Conservation (phyloP, 495 filamentous ascomycete genomes). For the Sporormia fimetaria region DNA sequence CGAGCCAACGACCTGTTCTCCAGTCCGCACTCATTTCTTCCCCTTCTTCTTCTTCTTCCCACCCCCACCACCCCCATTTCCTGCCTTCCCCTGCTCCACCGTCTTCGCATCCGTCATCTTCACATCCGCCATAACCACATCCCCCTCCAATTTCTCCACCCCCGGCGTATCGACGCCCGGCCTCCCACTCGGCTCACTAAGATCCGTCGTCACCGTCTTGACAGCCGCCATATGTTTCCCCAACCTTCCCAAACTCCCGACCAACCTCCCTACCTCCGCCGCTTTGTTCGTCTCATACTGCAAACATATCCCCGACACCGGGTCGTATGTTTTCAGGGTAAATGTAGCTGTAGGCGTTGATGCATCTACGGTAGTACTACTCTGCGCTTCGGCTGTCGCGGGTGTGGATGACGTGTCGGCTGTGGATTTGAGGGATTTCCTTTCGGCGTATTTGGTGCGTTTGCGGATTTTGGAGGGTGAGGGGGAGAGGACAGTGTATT, state of each 20-base stretch:
- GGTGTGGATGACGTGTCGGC: conserved; percentile 25
- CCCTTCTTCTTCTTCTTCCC: conserved; percentile 36
- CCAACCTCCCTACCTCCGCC: conserved; percentile 75
- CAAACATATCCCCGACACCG: conserved; percentile 53
- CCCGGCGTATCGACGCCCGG: conserved; percentile 7
- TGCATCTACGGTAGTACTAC: conserved; percentile 32
- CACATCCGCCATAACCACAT: conserved; percentile 6
- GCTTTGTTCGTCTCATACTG: conserved; percentile 37
- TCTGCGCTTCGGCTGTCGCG: conserved; percentile 28
- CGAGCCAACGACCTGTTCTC: no score
- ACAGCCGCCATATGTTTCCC: conserved; percentile 55
- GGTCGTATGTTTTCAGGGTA: conserved; percentile 83
- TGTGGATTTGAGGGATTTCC: conserved; percentile 19
- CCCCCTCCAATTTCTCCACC: conserved; percentile 5
- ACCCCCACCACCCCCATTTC: conserved; percentile 20
- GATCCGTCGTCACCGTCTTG: conserved; percentile 28
- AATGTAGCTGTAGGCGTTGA: conserved; percentile 48
- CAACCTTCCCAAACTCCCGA: conserved; percentile 60
- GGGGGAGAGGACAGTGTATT: conserved; percentile 57
- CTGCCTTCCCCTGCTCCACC: conserved; percentile 5
- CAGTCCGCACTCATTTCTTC: conserved; percentile 36
- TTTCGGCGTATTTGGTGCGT: conserved; percentile 20
- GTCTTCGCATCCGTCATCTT: conserved; percentile 3
- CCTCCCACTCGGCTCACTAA: conserved; percentile 4
- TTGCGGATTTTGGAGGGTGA: conserved; percentile 30